phyloP scores from a whole-genome alignment of 148 eudicot genomes.

The Arctostaphylos glauca region DNA sequence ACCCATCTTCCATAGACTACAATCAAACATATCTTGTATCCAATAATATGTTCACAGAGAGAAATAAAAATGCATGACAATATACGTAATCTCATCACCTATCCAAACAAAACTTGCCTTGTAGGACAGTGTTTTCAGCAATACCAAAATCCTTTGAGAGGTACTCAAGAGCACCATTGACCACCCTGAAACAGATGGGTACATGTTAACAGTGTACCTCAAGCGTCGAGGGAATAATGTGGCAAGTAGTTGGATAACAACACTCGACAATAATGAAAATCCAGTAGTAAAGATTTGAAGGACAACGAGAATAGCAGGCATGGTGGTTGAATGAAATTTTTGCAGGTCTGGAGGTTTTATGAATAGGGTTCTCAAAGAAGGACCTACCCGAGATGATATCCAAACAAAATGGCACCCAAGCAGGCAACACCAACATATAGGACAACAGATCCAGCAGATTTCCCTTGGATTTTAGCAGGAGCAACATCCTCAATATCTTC shows the following conservation, averaged over 20 bases:
- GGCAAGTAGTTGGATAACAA: neutral
- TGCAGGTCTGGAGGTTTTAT: neutral
- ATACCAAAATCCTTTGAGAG: slow-evolving; percentile 89
- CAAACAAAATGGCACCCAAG: slow-evolving; percentile 95
- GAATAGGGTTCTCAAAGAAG: neutral
- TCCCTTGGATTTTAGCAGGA: slow-evolving; percentile 57
- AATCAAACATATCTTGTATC: neutral
- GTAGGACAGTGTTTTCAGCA: slow-evolving; percentile 73
- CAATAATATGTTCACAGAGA: neutral
- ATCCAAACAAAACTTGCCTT: slow-evolving; percentile 60
- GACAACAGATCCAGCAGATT: slow-evolving; percentile 75
- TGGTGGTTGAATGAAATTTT: neutral
- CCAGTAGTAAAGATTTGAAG: neutral
- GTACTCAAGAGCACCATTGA: slow-evolving; percentile 92
- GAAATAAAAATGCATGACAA: slow-evolving; percentile 2
- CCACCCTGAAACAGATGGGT: slow-evolving; percentile 64
- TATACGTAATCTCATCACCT: neutral
- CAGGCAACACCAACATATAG: slow-evolving; percentile 98
- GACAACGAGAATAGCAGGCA: neutral
- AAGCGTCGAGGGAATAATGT: neutral
- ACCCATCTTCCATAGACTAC: neutral
- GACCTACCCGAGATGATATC: slow-evolving; percentile 96
- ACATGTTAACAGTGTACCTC: slow-evolving; percentile 3
- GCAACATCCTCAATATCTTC: slow-evolving; percentile 54
- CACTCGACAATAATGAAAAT: neutral